Base-by-base conservation (phyloP, 2,329 filamentous ascomycete species). In the Aspergillus arachidicola region DNA sequence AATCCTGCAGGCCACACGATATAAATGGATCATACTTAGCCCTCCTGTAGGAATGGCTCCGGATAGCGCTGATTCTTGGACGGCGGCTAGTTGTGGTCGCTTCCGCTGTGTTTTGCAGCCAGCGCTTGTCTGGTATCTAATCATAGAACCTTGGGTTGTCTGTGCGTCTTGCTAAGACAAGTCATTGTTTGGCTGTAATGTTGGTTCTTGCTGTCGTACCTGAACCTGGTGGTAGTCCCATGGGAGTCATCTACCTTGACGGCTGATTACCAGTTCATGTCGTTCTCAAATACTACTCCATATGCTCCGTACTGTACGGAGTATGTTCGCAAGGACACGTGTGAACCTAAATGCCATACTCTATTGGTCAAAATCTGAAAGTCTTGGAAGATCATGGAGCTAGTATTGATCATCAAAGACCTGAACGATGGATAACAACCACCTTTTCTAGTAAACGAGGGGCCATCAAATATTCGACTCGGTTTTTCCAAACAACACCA, bases 131-230 rank as follows among this genome's bases (percentile, higher is more conserved):
- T 41, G 7, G 63, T 62, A 60, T 64, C 63, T 62, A 64, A 64
- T 64, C 63, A 64, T 64, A 62, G 63, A 64, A 62, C 26, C n/a
- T 32, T 43, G 48, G 9, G 36, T 12, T 48, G 60, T 62, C 60
- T 56, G 60, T 62, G 60, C 60, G 55, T 26, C 32, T 28, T 38
- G 36, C n/a, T 53, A 43, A 23, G 34, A 12, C 51, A 34, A 23
- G 36, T 19, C 32, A 38, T 38, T 26, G 32, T 10, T 19, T 12
- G 12, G 28, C 19, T 30, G n/a, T 51, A 32, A 51, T 34, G 16
- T 14, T 23, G 16, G 5, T 21, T 51, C 26, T 32, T 30, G 48
- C 12, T 6, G 23, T 19, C n/a, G 32, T 21, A 30, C n/a, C 21
- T 41, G 34, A 38, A 16, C 41, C 10, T 21, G 23, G 46, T 30